Conservation (phyloP, 805 yeast genomes). For the Dipodascopsis tothii region DNA sequence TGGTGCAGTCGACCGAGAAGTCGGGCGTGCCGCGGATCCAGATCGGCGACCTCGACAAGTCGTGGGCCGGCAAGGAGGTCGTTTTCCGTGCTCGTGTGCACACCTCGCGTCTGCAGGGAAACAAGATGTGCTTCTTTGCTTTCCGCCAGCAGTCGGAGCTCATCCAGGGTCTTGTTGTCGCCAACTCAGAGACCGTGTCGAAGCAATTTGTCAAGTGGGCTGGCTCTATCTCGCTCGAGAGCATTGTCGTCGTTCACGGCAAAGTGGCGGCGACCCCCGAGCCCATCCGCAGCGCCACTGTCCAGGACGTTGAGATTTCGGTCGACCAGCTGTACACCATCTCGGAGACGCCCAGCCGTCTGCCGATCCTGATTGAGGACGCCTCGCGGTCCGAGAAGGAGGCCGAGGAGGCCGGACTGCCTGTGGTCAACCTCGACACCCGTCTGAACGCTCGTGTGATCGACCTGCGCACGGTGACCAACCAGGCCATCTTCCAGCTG, state of each 20-base stretch:
- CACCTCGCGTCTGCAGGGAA: constrained; percentile 85
- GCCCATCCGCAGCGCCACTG: constrained; percentile 80
- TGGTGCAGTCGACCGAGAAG: constrained; percentile 68
- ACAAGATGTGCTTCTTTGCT: constrained; percentile 82
- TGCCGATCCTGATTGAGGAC: constrained; percentile 93
- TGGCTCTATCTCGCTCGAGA: constrained; percentile 73
- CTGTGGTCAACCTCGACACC: constrained; percentile 92
- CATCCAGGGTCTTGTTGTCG: constrained; percentile 78
- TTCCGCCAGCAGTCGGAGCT: constrained; percentile 82
- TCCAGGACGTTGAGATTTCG: constrained; percentile 81
- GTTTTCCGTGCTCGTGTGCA: constrained; percentile 91
- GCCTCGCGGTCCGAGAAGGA: constrained; percentile 92
- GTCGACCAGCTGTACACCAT: constrained; percentile 66
- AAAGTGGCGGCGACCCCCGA: constrained; percentile 75
- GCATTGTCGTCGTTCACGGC: constrained; percentile 89
- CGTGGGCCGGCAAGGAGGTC: constrained; percentile 65
- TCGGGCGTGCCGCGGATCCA: constrained; percentile 58
- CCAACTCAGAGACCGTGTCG: constrained; percentile 65
- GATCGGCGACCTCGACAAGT: constrained; percentile 46
- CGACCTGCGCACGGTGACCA: constrained; percentile 92
- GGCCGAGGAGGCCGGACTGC: constrained; percentile 72
- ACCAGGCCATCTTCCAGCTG: constrained; percentile 93
- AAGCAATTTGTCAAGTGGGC: constrained; percentile 98
- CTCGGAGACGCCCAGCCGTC: constrained; percentile 81
- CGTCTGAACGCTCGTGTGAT: constrained; percentile 91